phyloP scores from a whole-genome alignment of 2,329 filamentous ascomycete genomes.

The Scytalidium sp. region DNA sequence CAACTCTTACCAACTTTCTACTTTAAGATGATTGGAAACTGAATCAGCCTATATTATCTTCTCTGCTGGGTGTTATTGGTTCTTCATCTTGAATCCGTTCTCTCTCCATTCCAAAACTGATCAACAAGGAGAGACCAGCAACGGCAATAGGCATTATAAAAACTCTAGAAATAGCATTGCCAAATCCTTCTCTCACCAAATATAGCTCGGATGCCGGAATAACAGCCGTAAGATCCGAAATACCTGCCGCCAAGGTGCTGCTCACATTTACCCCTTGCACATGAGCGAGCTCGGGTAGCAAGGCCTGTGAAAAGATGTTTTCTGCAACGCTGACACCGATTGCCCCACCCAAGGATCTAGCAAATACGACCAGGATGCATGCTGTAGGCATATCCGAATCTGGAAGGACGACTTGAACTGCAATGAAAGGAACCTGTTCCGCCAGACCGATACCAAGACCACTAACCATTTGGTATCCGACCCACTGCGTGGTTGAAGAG shows the following conservation, averaged over 20 bases:
- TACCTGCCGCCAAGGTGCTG: constrained; percentile 34
- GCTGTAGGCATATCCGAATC: constrained; percentile 49
- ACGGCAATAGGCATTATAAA: constrained; percentile 1
- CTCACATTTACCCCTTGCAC: constrained; percentile 26
- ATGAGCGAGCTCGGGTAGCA: constrained; percentile 22
- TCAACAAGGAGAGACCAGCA: neutral
- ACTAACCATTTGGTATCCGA: constrained; percentile 46
- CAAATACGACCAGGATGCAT: constrained; percentile 47
- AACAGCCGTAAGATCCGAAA: constrained; percentile 30
- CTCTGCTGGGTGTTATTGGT: neutral
- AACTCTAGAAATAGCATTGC: constrained; percentile 17
- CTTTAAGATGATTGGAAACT: too few species aligned
- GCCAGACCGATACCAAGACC: constrained; percentile 41
- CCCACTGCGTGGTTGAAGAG: constrained; percentile 44
- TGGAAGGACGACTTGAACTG: constrained; percentile 43
- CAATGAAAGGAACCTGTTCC: constrained; percentile 47
- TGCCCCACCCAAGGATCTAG: constrained; percentile 23
- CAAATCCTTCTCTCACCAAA: constrained; percentile 35
- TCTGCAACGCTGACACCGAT: constrained; percentile 23
- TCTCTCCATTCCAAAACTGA: constrained; percentile 2
- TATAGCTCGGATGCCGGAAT: constrained; percentile 27
- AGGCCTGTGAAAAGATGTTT: constrained; percentile 21
- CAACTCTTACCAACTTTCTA: too few species aligned
- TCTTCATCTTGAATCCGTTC: neutral
- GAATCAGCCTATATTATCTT: neutral